A percentile compares a stretch with the other conserved stretches of the same genome.
Conservation (phyloP, 805 yeast genomes). For the Barnettozyma californica region DNA sequence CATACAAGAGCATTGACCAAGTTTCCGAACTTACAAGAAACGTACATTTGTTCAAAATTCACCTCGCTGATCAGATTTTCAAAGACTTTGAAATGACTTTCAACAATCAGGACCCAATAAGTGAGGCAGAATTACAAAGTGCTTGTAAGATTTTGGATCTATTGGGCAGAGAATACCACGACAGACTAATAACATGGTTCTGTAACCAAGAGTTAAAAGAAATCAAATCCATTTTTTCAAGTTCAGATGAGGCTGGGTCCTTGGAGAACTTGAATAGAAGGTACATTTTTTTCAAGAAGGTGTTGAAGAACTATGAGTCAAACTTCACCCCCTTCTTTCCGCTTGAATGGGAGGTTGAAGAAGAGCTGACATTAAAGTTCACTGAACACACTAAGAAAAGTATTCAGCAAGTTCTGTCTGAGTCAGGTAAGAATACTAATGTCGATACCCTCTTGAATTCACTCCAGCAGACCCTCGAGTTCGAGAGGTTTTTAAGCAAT, state of each 20-base stretch:
- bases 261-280: slow-evolving; percentile 81
- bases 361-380: slow-evolving; percentile 54
- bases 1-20: slow-evolving; percentile 79
- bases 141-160: slow-evolving; percentile 72
- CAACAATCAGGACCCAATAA: slow-evolving; percentile 25
- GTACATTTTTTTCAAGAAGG: slow-evolving; percentile 73
- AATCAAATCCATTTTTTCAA: slow-evolving; percentile 65
- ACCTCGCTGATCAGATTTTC: slow-evolving; percentile 63
- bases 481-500: slow-evolving; percentile 69
- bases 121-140: slow-evolving; percentile 36
- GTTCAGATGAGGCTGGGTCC: slow-evolving; percentile 90
- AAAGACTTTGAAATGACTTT: slow-evolving; percentile 60
- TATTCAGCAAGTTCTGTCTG: slow-evolving; percentile 46
- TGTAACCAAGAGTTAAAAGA: slow-evolving; percentile 66
- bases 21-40: slow-evolving; percentile 60
- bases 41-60: slow-evolving; percentile 53
- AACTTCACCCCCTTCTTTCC: slow-evolving; percentile 58
- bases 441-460: slow-evolving; percentile 65
- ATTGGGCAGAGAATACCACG: slow-evolving; percentile 50
- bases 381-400: slow-evolving; percentile 68
- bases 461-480: slow-evolving; percentile 73
- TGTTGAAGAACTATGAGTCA: slow-evolving; percentile 53
- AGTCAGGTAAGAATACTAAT: slow-evolving; percentile 38
- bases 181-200: slow-evolving; percentile 68
- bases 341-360: slow-evolving; percentile 61